Percentiles rank a stretch among this genome's conserved stretches.
Evolutionary conservation across 1,284 basidiomycete genomes (phyloP).

Genomic region (Rhodotorula sp.): DNA sequence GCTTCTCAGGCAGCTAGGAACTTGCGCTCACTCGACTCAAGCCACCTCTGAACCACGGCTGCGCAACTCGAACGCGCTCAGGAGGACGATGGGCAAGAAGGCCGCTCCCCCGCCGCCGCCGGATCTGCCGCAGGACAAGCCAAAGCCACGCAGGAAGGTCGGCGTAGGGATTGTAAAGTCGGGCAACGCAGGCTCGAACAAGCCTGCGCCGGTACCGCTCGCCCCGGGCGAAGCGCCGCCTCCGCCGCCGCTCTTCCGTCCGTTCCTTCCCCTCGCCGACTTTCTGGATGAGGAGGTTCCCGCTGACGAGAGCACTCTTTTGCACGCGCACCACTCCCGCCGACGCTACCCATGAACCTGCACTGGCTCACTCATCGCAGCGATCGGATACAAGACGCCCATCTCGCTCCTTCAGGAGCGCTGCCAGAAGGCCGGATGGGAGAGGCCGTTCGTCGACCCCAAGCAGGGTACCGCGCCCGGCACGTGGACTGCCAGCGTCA

Average conservation of each 20-base stretch:
- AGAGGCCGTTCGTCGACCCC: conserved; percentile 71
- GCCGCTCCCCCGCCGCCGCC: conserved; percentile 1
- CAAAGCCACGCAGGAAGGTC: conserved; percentile 16
- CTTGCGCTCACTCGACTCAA: too few relatives aligned
- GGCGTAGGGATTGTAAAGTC: conserved; percentile 70
- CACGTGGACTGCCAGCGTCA: conserved; percentile 64
- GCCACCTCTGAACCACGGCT: too few relatives aligned
- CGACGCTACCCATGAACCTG: too few relatives aligned
- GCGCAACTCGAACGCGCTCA: background rate
- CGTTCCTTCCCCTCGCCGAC: background rate
- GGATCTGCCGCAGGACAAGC: background rate
- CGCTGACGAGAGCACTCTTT: background rate
- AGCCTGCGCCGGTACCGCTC: conserved; percentile 53
- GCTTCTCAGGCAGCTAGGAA: too few relatives aligned
- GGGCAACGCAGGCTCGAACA: conserved; percentile 79
- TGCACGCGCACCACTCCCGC: too few relatives aligned
- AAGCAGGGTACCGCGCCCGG: conserved; percentile 57
- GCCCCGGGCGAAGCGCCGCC: conserved; percentile 43
- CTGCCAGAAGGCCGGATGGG: conserved; percentile 84
- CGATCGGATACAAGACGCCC: conserved; percentile 77
- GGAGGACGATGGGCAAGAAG: conserved; percentile 7
- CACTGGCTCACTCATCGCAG: background rate
- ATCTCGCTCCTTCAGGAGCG: conserved; percentile 68
- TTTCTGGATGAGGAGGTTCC: background rate
- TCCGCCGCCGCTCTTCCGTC: conserved; percentile 64